Conservation (phyloP, 192 early-diverging fungal species). For the Gaertneriomyces semiglobifer region DNA sequence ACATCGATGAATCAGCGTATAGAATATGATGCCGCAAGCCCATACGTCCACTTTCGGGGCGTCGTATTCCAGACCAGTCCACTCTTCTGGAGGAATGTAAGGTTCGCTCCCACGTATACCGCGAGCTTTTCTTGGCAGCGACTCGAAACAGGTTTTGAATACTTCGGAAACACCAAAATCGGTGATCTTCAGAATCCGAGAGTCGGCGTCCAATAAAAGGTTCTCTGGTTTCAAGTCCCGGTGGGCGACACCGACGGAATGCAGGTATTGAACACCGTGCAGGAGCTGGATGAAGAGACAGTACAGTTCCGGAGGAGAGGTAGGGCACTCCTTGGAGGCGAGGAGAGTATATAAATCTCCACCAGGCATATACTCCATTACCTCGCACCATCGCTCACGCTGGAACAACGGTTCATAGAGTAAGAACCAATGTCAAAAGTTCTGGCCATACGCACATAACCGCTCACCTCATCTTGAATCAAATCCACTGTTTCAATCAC, state of each 20-base stretch:
- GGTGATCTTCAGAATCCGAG: conserved; percentile 50
- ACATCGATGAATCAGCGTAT: conserved; percentile 41
- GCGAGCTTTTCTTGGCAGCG: conserved; percentile 33
- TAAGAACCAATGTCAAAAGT: neutral
- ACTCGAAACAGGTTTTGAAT: conserved; percentile 48
- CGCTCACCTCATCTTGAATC: conserved; percentile 75
- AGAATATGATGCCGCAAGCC: conserved; percentile 54
- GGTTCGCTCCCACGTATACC: conserved; percentile 53
- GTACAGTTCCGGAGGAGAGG: conserved; percentile 40
- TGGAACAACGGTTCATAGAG: conserved; percentile 10
- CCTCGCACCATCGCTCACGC: conserved; percentile 46
- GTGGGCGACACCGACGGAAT: conserved; percentile 54
- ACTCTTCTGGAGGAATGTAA: conserved; percentile 62
- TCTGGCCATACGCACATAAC: conserved; percentile 8
- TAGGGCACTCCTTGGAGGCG: conserved; percentile 23
- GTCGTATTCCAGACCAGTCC: conserved; percentile 39
- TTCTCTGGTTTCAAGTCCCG: conserved; percentile 57
- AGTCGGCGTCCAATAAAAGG: conserved; percentile 44
- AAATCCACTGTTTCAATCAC: conserved; percentile 92
- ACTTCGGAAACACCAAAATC: conserved; percentile 59
- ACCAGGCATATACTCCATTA: conserved; percentile 59
- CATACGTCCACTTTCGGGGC: conserved; percentile 52
- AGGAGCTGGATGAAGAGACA: conserved; percentile 57
- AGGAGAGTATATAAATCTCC: conserved; percentile 50
- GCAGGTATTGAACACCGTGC: conserved; percentile 47